phyloP scores from a whole-genome alignment of 2,329 filamentous ascomycete species.

The Microdochium paspali region DNA sequence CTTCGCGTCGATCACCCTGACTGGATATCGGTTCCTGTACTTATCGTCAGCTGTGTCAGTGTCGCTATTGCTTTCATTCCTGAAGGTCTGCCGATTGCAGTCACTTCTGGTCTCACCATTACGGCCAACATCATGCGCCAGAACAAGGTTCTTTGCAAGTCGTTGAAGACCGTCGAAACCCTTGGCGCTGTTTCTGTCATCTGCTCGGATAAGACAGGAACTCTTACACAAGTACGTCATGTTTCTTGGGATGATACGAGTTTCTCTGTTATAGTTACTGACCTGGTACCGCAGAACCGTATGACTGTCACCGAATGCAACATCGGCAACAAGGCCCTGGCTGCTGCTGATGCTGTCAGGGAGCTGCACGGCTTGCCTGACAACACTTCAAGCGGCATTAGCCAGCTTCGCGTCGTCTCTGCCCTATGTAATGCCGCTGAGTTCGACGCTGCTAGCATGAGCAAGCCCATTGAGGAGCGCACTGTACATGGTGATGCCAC shows the following conservation, averaged over 20 bases:
- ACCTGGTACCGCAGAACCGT: constrained; percentile 42
- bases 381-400: constrained; percentile 14
- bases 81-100: constrained; percentile 61
- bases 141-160: constrained; percentile 73
- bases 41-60: constrained; percentile 66
- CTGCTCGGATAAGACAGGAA: constrained; percentile 71
- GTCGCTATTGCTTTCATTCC: constrained; percentile 70
- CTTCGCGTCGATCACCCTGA: constrained; percentile 54
- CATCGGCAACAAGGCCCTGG: constrained; percentile 40
- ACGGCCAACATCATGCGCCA: constrained; percentile 68
- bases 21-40: constrained; percentile 62
- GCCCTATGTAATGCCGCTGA: constrained; percentile 68
- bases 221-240: constrained; percentile 42
- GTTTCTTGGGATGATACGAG: neutral
- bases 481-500: constrained; percentile 68
- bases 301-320: constrained; percentile 66
- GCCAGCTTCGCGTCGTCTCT: constrained; percentile 50
- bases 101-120: constrained; percentile 65
- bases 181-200: constrained; percentile 64
- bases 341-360: constrained; percentile 40
- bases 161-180: constrained; percentile 69
- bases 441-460: constrained; percentile 57
- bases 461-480: constrained; percentile 49
- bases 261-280: neutral
- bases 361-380: constrained; percentile 19